phyloP scores from a whole-genome alignment of 2,329 filamentous ascomycete genomes.

The Aspergillus quadricinctus region DNA sequence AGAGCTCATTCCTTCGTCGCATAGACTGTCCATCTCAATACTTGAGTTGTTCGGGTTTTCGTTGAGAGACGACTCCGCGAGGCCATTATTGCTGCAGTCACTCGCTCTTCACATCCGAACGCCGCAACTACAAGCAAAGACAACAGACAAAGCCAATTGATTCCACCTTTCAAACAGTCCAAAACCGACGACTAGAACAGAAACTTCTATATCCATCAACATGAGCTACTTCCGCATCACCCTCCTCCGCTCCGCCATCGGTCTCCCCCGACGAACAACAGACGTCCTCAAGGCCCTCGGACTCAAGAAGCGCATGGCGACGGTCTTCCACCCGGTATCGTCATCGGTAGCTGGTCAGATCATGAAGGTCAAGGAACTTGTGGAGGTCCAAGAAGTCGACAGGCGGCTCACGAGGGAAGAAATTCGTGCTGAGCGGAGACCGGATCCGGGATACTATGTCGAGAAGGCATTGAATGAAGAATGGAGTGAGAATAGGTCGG shows the following conservation, averaged over 20 bases:
- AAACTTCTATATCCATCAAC: constrained; percentile 8
- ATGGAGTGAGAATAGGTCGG: constrained; percentile 9
- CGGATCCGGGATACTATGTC: constrained; percentile 75
- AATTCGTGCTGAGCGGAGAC: constrained; percentile 66
- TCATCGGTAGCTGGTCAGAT: constrained; percentile 83
- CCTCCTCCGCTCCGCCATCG: constrained; percentile 83
- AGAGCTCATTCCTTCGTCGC: neutral
- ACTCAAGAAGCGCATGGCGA: constrained; percentile 76
- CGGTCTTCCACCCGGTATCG: constrained; percentile 82
- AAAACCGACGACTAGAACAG: neutral
- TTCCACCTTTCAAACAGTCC: neutral
- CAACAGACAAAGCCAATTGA: neutral
- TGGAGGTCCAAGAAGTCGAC: constrained; percentile 75
- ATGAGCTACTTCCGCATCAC: constrained; percentile 90
- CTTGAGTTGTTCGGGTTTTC: neutral
- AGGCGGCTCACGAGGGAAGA: constrained; percentile 59
- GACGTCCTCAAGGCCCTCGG: constrained; percentile 82
- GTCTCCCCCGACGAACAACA: constrained; percentile 72
- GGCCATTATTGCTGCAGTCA: neutral
- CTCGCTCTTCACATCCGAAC: neutral
- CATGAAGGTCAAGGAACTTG: constrained; percentile 89
- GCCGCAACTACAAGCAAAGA: neutral
- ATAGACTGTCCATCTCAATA: neutral
- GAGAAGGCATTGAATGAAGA: constrained; percentile 51
- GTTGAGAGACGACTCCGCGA: neutral